Base-by-base conservation (phyloP, 208 protist genomes). In the Strigomonas culicis region DNA sequence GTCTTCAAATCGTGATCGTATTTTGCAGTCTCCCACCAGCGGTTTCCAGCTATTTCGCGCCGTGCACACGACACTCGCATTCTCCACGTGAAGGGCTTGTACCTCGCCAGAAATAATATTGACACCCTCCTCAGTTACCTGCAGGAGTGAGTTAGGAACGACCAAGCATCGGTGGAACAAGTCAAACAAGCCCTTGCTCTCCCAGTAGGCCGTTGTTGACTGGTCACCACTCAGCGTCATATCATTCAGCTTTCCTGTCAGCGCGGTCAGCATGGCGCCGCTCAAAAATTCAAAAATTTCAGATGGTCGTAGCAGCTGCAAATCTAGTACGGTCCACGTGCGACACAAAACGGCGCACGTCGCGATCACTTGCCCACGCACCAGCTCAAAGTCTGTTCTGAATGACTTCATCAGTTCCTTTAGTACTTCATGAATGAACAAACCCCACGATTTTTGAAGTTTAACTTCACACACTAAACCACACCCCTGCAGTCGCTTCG, bases 1-100 rank as follows among this genome's bases (percentile, higher is more conserved):
- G 44, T 92, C 80, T 11, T 55, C 53, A 17, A 44, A 17, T 6
- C 59, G 41, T 19, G 41, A 22, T 27, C 41, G 4, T 25, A 43
- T 39, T 28, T 63, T 51, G 43, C 28, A 2, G 28, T 43, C 17
- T 17, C 7, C 47, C 51, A 49, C 32, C 17, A 31, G 60, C 31
- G 80, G 61, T 64, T 81, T 83, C 87, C 90, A 96, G 66, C 81
- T 75, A 64, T 91, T 93, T 31, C 83, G 81, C 24, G 90, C 86
- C 39, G 80, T 77, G 72, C 79, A 93, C 24, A 77, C 76, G 30
- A 86, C 74, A 63, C 88, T 76, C 2, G 67, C 66, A 59, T 88
- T 78, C 67, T 96, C 86, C 17, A 90, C 77, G 53, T 93, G 85
- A 52, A 96, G 60, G 0, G 86, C 90, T 43, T 92, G 74, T 36